Base-by-base conservation (phyloP, 2,329 filamentous ascomycete species). In the Paracamarosporium sp. region DNA sequence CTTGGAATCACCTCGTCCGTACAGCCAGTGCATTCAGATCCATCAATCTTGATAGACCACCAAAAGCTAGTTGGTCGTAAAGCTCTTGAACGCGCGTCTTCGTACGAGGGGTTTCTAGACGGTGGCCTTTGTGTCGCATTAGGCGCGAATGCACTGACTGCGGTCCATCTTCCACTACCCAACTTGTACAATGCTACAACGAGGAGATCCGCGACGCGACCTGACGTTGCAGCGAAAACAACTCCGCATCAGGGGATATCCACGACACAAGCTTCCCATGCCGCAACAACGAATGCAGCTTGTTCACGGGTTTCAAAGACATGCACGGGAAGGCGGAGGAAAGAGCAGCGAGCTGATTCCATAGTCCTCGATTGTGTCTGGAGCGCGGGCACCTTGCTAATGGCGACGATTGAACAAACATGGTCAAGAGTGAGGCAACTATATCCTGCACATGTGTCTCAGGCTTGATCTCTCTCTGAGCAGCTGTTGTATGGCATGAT, bases 1-100 rank as follows among this genome's bases (percentile, higher is more conserved):
- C 75, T 87, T 4, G 85, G 86, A 47, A 88, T 90, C 73, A 97
- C 92, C 53, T 93, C 96, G 58, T 91, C 91, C 55, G 96, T 97
- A 63, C 92, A 97, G 80, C 95, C 93, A 20, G 96, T 96, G 79
- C 96, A 93, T 76, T 90, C 93, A 65, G 93, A 97, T 71, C 87
- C 87, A 0, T 84, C 86, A 0, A 86, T 88, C 55, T 74, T 89
- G 3, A 77, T 81, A 25, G 86, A 85, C 0, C 90, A 87, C 85
- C 85, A 85, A 0, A 75, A 78, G 8, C 79, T 89, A 15, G 74
- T 90, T 5, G 86, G 85, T 1, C 64, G 71, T 1, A 74, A 81
- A n/a, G 78, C 86, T 1, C 85, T 86, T 74, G 78, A 78, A 48
- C 79, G 86, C 13, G 86, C 86, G 0, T 90, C 89, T 64, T 85